phyloP scores from a whole-genome alignment of 495 filamentous ascomycete species.

The Pseudevernia furfuracea region DNA sequence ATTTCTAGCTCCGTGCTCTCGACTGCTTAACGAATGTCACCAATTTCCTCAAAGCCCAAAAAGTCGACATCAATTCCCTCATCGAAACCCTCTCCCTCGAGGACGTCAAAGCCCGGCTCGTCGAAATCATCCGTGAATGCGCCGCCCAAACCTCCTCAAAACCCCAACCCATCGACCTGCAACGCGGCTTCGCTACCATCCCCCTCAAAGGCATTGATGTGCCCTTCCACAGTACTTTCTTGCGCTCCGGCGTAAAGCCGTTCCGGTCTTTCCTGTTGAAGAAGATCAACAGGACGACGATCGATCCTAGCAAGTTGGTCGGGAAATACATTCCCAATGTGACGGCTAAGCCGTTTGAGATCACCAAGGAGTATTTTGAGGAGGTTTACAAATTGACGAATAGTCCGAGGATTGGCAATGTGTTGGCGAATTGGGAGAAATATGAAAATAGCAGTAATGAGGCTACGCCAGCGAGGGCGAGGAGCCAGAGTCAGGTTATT shows the following conservation, averaged over 20 bases:
- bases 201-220: slow-evolving; percentile 96
- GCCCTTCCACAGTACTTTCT: slow-evolving; percentile 96
- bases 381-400: slow-evolving; percentile 93
- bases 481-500: slow-evolving; percentile 15
- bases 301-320: slow-evolving; percentile 90
- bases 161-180: slow-evolving; percentile 74
- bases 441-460: slow-evolving; percentile 47
- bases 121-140: slow-evolving; percentile 77
- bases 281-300: slow-evolving; percentile 98
- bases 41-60: slow-evolving; percentile 91
- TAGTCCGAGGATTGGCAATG: slow-evolving; percentile 80
- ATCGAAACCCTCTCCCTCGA: slow-evolving; percentile 78
- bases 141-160: slow-evolving; percentile 81
- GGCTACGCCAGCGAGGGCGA: slow-evolving; percentile 17
- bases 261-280: slow-evolving; percentile 95
- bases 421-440: slow-evolving; percentile 78
- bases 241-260: slow-evolving; percentile 94
- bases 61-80: slow-evolving; percentile 89
- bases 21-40: slow-evolving; percentile 87
- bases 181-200: slow-evolving; percentile 95
- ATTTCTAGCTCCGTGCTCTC: slow-evolving; percentile 67
- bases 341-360: slow-evolving; percentile 86
- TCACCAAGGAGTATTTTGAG: slow-evolving; percentile 98
- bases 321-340: slow-evolving; percentile 99
- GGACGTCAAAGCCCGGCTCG: slow-evolving; percentile 71